A percentile compares a stretch with the other conserved stretches of the same genome.
Evolutionary conservation across 2,329 filamentous ascomycete species (phyloP).

Genomic region (Neonectria ditissima): DNA sequence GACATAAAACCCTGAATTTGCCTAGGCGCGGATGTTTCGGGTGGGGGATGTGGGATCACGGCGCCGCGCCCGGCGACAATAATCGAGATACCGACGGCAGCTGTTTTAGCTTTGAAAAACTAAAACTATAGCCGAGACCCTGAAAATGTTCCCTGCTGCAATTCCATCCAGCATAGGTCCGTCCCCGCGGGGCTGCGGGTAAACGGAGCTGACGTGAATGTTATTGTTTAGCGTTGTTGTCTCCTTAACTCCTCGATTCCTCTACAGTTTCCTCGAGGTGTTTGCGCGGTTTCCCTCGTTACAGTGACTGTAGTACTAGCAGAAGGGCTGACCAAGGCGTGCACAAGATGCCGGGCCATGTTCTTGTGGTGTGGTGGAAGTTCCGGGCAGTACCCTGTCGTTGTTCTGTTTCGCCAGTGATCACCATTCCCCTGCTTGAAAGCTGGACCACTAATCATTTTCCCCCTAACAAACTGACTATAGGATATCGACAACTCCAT

Average conservation of each 20-base stretch:
- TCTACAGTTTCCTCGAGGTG: background rate
- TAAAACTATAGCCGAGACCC: background rate
- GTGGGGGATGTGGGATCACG: slow-evolving; percentile 33
- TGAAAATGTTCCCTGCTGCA: background rate
- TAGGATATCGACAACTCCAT: background rate
- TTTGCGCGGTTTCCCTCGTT: background rate
- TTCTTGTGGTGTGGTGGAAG: background rate
- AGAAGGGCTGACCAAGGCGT: background rate
- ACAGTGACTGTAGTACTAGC: background rate
- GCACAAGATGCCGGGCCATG: background rate
- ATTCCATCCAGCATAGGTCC: background rate
- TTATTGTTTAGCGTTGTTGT: slow-evolving; percentile 4
- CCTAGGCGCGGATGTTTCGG: slow-evolving; percentile 28
- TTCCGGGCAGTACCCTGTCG: background rate
- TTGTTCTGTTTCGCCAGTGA: background rate
- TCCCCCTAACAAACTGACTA: background rate
- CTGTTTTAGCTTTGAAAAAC: background rate
- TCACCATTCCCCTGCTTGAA: background rate
- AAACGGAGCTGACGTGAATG: background rate
- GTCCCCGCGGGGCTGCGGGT: background rate
- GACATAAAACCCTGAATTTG: slow-evolving; percentile 4
- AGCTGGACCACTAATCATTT: background rate
- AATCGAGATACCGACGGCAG: slow-evolving; percentile 17
- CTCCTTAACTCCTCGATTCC: background rate
- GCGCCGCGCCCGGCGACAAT: slow-evolving; percentile 13